phyloP scores from a whole-genome alignment of 2,329 filamentous ascomycete species.

The Aureobasidium sp. region DNA sequence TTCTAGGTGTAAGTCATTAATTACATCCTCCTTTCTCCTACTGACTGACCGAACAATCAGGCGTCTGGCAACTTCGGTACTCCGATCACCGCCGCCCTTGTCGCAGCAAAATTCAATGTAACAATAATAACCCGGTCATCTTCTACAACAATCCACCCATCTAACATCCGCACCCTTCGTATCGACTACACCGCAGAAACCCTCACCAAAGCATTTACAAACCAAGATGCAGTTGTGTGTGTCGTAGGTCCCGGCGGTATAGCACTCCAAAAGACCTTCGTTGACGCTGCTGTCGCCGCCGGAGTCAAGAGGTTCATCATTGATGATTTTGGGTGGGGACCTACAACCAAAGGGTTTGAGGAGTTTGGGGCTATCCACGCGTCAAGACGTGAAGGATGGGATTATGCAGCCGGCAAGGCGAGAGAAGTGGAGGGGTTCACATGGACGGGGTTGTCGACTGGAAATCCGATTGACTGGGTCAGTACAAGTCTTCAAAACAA shows the following conservation, averaged over 20 bases:
- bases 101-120: constrained; percentile 34
- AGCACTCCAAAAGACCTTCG: constrained; percentile 8
- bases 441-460: constrained; percentile 14
- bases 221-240: constrained; percentile 17
- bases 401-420: constrained; percentile 22
- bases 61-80: constrained; percentile 18
- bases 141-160: constrained; percentile 29
- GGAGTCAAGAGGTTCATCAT: constrained; percentile 15
- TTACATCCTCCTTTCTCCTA: too few species aligned
- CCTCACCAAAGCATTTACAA: constrained; percentile 32
- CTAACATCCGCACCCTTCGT: constrained; percentile 19
- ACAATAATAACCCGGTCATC: constrained; percentile 42
- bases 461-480: constrained; percentile 17
- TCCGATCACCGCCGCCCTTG: constrained; percentile 15
- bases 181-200: constrained; percentile 37
- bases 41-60: background rate
- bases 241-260: constrained; percentile 14
- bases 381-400: constrained; percentile 6
- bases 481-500: background rate
- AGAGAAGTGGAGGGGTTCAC: constrained; percentile 9
- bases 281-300: constrained; percentile 15
- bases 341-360: constrained; percentile 14
- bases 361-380: constrained; percentile 12
- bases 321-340: constrained; percentile 25
- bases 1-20: background rate